These are phyloP conservation scores for Metschnikowia vanudenii DNA, from an alignment of 805 yeast species.

Conservation along the genomic window DNA sequence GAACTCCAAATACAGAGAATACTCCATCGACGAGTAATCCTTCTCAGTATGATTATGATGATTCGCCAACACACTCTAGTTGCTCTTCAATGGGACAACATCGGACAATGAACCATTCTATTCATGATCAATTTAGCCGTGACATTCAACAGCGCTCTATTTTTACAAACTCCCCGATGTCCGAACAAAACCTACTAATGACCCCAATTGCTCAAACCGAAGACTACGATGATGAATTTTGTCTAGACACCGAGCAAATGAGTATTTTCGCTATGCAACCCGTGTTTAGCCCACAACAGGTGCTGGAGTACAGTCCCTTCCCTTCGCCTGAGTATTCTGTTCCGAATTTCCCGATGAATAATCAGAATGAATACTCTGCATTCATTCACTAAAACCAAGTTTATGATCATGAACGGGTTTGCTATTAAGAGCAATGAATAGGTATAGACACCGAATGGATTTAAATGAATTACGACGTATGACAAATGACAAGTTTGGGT, in stretches of 20 bases:
- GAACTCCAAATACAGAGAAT: conserved; percentile 20
- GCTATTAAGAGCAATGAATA: not conserved
- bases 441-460: not conserved
- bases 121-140: conserved; percentile 4
- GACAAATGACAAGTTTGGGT: not conserved
- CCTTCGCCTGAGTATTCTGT: not conserved
- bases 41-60: conserved; percentile 17
- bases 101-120: conserved; percentile 5
- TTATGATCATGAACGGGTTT: not conserved
- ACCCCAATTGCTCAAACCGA: conserved; percentile 13
- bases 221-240: conserved; percentile 44
- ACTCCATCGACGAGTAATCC: conserved; percentile 16
- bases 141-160: conserved; percentile 1
- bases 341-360: not conserved
- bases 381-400: not conserved
- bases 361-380: not conserved
- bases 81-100: conserved; percentile 14
- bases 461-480: not conserved
- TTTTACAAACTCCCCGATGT: conserved; percentile 7
- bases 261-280: conserved; percentile 12
- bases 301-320: too few species aligned
- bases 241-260: conserved; percentile 44
- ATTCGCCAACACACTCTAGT: conserved; percentile 18
- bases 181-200: conserved; percentile 1
- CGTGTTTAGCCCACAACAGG: not conserved